Evolutionary conservation across 306 rosid genomes (phyloP).

Genomic region (Vigna hirtella): DNA sequence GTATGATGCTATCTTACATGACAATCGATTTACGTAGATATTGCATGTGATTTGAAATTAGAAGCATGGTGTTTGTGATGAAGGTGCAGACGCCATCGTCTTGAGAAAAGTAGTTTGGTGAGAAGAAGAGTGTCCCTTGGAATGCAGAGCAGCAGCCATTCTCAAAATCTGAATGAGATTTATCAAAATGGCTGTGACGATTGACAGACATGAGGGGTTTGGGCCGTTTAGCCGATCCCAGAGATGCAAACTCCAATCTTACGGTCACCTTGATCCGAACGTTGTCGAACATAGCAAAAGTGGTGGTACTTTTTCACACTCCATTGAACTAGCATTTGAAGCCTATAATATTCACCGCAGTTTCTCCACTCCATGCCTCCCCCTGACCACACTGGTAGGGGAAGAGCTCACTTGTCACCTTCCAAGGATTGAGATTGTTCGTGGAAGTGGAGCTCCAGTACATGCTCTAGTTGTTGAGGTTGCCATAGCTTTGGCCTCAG

Average conservation of each 20-base stretch:
- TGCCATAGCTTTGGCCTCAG: slow-evolving; percentile 82
- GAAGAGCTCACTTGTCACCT: slow-evolving; percentile 52
- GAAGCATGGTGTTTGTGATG: not conserved
- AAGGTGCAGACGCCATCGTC: slow-evolving; percentile 52
- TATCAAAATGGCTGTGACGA: slow-evolving; percentile 78
- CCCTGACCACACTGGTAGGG: slow-evolving; percentile 50
- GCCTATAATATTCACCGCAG: slow-evolving; percentile 77
- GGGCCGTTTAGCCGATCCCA: slow-evolving; percentile 69
- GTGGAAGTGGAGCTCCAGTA: slow-evolving; percentile 63
- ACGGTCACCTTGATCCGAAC: slow-evolving; percentile 65
- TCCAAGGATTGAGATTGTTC: slow-evolving; percentile 75
- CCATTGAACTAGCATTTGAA: slow-evolving; percentile 60
- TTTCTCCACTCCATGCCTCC: slow-evolving; percentile 93
- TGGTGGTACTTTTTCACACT: slow-evolving; percentile 48
- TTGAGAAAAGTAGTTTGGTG: slow-evolving; percentile 50
- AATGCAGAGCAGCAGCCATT: slow-evolving; percentile 58
- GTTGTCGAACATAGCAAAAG: slow-evolving; percentile 50
- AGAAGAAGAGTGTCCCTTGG: slow-evolving; percentile 51
- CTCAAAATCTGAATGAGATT: slow-evolving; percentile 60
- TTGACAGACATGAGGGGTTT: slow-evolving; percentile 72
- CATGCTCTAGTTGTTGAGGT: slow-evolving; percentile 82
- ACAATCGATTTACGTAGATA: too few relatives aligned
- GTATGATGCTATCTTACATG: not conserved
- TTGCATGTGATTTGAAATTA: too few relatives aligned
- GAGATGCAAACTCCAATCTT: slow-evolving; percentile 84